Evolutionary conservation across 192 early-diverging fungal species (phyloP), one percentile per base, ranked within the genome.

Genomic region (Helicostylum pulchrum): DNA sequence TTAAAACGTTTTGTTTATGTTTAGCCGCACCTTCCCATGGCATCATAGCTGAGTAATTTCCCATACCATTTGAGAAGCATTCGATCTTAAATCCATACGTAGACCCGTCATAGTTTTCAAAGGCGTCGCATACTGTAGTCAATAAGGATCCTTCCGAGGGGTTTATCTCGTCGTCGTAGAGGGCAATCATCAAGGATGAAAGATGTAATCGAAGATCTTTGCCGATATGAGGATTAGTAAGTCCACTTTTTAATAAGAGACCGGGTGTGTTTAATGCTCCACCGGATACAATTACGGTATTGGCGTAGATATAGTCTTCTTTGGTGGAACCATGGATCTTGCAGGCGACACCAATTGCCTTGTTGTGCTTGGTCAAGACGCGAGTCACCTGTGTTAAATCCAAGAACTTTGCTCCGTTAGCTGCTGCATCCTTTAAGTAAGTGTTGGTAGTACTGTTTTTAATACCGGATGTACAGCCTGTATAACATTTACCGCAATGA

Each of bases 171-270:
- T 76, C 64, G 48, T 84, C 62, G 61, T 59, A 59, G 62, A 87
- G 87, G 8, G 88, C 89, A 70, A 84, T 81, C 42, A 83, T 77
- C 48, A 78, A 51, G 12, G 61, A 48, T n/a, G 75, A 79, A 21
- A 89, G 91, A 60, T 92, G 89, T 9, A 89, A 64, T 36, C 72
- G 64, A 46, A 92, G 71, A 60, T 90, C 66, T 4, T 76, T 61
- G 21, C 91, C 91, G 65, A 92, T 85, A 70, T 89, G 66, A 19
- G 66, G 69, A 66, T 90, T 90, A 53, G 81, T 85, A 46, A 92
- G 67, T 43, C 87, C 87, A 58, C 81, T 85, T 12, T 85, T 72
- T 23, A 71, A 63, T 53, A 92, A 67, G 3, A 92, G 45, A n/a
- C 81, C 77, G 2, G 91, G 89, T 0, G 82, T 78, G 62, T 91